phyloP scores from a whole-genome alignment of 164 flowering plant species.

The Chloranthus sessilifolius region DNA sequence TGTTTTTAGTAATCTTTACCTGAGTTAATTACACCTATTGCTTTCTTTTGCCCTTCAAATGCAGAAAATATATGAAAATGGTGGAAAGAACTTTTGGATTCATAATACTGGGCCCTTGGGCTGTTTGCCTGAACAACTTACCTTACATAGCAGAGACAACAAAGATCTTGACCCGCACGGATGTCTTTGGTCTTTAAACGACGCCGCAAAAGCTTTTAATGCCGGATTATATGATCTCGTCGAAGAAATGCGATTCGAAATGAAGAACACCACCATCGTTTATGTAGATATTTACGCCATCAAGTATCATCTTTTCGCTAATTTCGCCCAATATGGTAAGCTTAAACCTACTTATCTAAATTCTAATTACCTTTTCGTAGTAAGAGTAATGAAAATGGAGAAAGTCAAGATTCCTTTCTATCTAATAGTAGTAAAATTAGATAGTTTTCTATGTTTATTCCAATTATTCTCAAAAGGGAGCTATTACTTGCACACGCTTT shows the following conservation, averaged over 20 bases:
- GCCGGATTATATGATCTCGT: slow-evolving; percentile 23
- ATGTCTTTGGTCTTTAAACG: slow-evolving; percentile 37
- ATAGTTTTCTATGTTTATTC: too few relatives aligned
- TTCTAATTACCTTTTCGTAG: too few relatives aligned
- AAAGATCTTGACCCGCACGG: slow-evolving; percentile 34
- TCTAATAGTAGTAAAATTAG: too few relatives aligned
- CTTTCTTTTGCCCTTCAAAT: not conserved
- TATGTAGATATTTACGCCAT: slow-evolving; percentile 43
- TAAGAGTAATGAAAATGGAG: too few relatives aligned
- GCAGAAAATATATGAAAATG: slow-evolving; percentile 39
- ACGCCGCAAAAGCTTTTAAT: slow-evolving; percentile 43
- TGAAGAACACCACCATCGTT: slow-evolving; percentile 37
- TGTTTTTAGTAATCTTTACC: too few relatives aligned
- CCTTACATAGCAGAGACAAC: slow-evolving; percentile 17
- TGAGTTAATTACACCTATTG: too few relatives aligned
- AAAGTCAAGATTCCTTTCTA: too few relatives aligned
- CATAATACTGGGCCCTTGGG: slow-evolving; percentile 62
- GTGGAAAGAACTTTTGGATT: slow-evolving; percentile 63
- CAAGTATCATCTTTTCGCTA: slow-evolving; percentile 49
- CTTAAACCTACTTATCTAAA: not conserved
- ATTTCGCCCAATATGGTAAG: slow-evolving; percentile 37
- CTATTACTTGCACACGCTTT: too few relatives aligned
- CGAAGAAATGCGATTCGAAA: slow-evolving; percentile 22
- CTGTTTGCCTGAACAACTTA: slow-evolving; percentile 48
- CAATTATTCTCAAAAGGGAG: too few relatives aligned